Conservation (phyloP, 2,329 filamentous ascomycete species). For the Blastomyces percursus region DNA sequence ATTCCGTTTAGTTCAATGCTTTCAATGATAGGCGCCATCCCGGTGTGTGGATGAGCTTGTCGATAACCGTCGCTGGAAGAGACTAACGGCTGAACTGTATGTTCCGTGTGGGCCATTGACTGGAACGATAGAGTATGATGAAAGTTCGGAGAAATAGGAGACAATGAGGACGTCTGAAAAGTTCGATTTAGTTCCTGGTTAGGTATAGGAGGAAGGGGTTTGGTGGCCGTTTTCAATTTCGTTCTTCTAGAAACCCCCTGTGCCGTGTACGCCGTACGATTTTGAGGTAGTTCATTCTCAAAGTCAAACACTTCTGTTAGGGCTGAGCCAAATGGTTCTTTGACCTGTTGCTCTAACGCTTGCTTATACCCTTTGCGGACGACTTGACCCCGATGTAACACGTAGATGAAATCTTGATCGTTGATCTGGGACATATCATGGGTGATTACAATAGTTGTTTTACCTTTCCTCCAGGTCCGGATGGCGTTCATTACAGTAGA, state of each 20-base stretch:
- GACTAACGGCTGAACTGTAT: neutral
- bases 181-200: neutral
- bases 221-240: neutral
- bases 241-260: neutral
- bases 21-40: neutral
- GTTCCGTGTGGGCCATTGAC: conserved; percentile 8
- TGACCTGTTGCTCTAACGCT: conserved; percentile 38
- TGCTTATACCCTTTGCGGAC: conserved; percentile 57
- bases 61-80: neutral
- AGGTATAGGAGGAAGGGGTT: neutral
- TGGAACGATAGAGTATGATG: neutral
- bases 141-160: conserved; percentile 3
- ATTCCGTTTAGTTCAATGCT: neutral
- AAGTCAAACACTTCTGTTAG: neutral
- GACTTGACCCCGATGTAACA: conserved; percentile 59
- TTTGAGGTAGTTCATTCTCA: neutral
- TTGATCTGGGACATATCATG: conserved; percentile 73
- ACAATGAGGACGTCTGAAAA: neutral
- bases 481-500: conserved; percentile 61
- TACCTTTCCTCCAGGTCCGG: conserved; percentile 62
- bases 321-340: conserved; percentile 14
- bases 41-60: neutral
- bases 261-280: too few relatives aligned
- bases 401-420: conserved; percentile 63
- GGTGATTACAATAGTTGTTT: conserved; percentile 87